Percentiles rank a stretch among this genome's conserved stretches.
Evolutionary conservation across 2,329 filamentous ascomycete genomes (phyloP).

Genomic region (Remersonia thermophila): DNA sequence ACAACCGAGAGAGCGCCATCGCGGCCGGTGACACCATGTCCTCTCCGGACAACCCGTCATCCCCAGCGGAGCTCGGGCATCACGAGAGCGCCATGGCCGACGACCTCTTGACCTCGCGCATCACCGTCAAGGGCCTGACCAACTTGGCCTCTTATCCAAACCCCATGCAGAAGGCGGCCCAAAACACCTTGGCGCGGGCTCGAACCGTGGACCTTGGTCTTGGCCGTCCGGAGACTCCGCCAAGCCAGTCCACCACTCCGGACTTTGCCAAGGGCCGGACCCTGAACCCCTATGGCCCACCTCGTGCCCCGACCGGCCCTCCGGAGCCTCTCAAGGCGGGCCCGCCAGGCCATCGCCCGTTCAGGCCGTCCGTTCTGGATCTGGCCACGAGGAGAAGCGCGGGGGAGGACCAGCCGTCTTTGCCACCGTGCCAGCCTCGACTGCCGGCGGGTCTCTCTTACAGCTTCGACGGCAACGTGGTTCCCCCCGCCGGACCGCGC

Average conservation of each 20-base stretch:
- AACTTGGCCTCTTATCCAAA: conserved; percentile 45
- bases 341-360: conserved; percentile 41
- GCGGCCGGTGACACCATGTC: conserved; percentile 7
- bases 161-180: conserved; percentile 39
- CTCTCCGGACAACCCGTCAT: background rate
- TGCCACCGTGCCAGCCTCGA: background rate
- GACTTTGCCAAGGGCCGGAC: conserved; percentile 10
- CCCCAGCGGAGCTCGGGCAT: conserved; percentile 9
- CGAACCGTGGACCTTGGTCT: conserved; percentile 10
- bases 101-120: conserved; percentile 20
- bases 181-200: conserved; percentile 28
- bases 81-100: conserved; percentile 21
- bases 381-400: conserved; percentile 24
- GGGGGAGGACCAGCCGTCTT: conserved; percentile 1
- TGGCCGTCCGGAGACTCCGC: conserved; percentile 12
- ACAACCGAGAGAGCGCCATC: conserved; percentile 3
- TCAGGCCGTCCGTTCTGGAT: conserved; percentile 32
- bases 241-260: conserved; percentile 6
- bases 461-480: background rate
- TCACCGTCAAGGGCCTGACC: conserved; percentile 36
- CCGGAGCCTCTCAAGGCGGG: conserved; percentile 42
- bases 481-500: background rate
- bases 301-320: conserved; percentile 25
- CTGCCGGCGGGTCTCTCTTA: background rate
- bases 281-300: conserved; percentile 4